Evolutionary conservation across 2,329 filamentous ascomycete genomes (phyloP), one percentile per base, ranked within the genome.

Genomic region (Falciphora oryzae): DNA sequence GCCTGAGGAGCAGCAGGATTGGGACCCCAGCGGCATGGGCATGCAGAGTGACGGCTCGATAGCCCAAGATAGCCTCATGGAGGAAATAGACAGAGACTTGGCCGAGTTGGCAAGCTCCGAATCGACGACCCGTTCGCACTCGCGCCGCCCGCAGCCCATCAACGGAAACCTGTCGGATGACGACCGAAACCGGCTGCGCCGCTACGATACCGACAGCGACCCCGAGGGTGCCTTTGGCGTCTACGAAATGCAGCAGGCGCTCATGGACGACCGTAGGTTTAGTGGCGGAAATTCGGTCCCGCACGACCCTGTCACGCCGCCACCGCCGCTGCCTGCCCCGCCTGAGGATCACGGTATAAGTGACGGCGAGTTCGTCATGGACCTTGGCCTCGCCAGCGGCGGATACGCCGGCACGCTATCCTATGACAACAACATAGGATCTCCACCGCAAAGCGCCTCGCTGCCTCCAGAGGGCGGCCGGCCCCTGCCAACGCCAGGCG

Each of bases 141-240:
- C 77, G 16, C 76, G 76, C 53, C 77, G 77, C 10, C 76, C 77
- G 10, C 75, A 75, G 32, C 76, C 79, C 10, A 70, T 76, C 65
- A 83, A 85, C 68, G 81, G 82, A 44, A 75, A 77, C 67, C 74
- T 81, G 27, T 75, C 78, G 2, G 79, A 82, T 28, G 78, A 80
- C 28, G 80, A 84, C 57, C 67, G 78, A 53, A 78, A 80, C 62
- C 76, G 74, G 64, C 73, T 84, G 27, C 81, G 79, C 57, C 79
- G 81, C 61, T 83, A 83, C 32, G 83, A 82, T 16, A 90, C 94
- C 64, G 92, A 96, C 62, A 96, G 92, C 72, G 94, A 98, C 72
- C 87, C 90, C 0, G 94, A 97, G 75, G 94, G 90, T 27, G 88
- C 90, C 56, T 92, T 92, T 66, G 94, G 95, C 22, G 79, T 96